Evolutionary conservation across 768 basidiomycete genomes (phyloP), one percentile per base, ranked within the genome.

Genomic region (Tricholoma terreum): DNA sequence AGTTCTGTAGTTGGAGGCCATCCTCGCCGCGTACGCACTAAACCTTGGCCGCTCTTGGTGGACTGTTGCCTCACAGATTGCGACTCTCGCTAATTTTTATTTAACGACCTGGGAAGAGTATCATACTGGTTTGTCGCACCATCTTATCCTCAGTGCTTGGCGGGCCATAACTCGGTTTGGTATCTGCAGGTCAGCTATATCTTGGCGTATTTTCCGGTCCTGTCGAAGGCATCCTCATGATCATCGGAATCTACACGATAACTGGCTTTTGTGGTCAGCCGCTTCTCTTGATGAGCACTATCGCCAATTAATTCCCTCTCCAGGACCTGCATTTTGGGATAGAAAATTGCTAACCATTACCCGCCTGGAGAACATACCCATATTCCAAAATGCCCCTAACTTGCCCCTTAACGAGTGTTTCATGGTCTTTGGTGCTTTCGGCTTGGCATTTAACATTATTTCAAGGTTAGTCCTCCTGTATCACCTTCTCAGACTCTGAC

Each of bases 11-110:
- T 82, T 99, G 22, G 96, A 94, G 73, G 89, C 86, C 57, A 81
- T 98, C 58, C 82, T 99, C 40, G 82, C 84, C 6, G 77, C 85
- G 7, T 84, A 90, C 24, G 95, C 97, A 0, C 83, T 99, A 43
- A 95, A 96, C 63, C 79, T 98, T 19, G 93, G 92, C 11, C 80
- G 94, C 17, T 94, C 92, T 0, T 98, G 97, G 94, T 98, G 94
- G 96, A 98, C 94, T 0, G 87, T 98, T 33, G 84, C 89, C 0
- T 89, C 89, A 1, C 92, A 95, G 68, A 78, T 87, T 10, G 86
- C 86, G 1, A 85, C 87, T 0, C 73, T 89, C 38, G 85, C 84
- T 59, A 90, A 88, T 68, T 92, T 92, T 65, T 91, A 91, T 70
- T 76, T 90, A 17, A 88, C 88, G 3, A 92, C 89, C 14, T 91